These are phyloP conservation scores for Ceratorhiza oryzae-sativae DNA, from an alignment of 1,284 basidiomycete genomes.

Conservation along the genomic window DNA sequence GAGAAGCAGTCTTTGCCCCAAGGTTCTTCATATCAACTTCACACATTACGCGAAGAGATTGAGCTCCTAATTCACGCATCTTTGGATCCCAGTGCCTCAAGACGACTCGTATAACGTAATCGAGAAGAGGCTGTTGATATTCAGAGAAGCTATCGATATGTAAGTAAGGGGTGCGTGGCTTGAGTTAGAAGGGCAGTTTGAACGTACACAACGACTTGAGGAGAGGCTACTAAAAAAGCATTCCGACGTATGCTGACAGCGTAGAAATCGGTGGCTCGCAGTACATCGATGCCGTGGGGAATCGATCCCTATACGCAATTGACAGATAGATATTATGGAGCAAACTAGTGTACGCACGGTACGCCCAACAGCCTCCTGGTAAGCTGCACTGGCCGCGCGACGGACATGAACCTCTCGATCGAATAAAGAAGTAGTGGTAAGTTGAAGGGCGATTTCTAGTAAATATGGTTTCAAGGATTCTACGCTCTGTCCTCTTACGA, in stretches of 20 bases:
- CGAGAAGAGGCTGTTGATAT: conserved; percentile 74
- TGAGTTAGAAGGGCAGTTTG: conserved; percentile 44
- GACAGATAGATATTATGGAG: conserved; percentile 26
- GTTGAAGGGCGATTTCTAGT: conserved; percentile 67
- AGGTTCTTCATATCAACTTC: conserved; percentile 64
- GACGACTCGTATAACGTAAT: conserved; percentile 78
- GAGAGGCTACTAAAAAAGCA: conserved; percentile 83
- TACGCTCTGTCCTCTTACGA: conserved; percentile 78
- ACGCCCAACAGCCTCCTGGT: conserved; percentile 95
- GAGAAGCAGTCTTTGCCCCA: conserved; percentile 58
- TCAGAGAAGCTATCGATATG: conserved; percentile 53
- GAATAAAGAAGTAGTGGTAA: conserved; percentile 82
- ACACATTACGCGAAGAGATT: conserved; percentile 75
- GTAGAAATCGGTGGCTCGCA: conserved; percentile 94
- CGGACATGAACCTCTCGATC: conserved; percentile 96
- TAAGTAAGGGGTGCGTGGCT: neutral
- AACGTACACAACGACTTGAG: conserved; percentile 82
- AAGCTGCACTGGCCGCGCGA: conserved; percentile 96
- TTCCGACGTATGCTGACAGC: conserved; percentile 86
- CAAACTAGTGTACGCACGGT: conserved; percentile 63
- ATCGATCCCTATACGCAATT: conserved; percentile 66
- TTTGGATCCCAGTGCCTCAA: conserved; percentile 89
- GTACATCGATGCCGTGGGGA: conserved; percentile 94
- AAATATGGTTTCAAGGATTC: conserved; percentile 70
- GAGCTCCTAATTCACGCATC: conserved; percentile 83